Conservation (phyloP, 2,329 filamentous ascomycete genomes). For the Polytolypa hystricis region DNA sequence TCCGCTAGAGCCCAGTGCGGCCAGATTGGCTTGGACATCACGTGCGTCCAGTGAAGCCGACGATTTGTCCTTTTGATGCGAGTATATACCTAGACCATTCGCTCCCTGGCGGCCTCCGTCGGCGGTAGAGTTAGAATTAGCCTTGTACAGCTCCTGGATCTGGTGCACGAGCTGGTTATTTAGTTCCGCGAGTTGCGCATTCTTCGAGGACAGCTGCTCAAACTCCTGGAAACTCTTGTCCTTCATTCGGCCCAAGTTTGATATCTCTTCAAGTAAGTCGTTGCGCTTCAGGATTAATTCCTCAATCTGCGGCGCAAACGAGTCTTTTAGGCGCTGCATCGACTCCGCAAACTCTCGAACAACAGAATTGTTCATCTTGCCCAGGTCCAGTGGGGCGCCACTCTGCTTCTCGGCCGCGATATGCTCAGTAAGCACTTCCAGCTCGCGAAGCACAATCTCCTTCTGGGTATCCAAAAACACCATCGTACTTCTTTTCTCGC, state of each 20-base stretch:
- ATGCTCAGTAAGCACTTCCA: slow-evolving; percentile 81
- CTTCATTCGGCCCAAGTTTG: slow-evolving; percentile 69
- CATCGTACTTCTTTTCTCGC: slow-evolving; percentile 92
- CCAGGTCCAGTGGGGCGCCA: slow-evolving; percentile 67
- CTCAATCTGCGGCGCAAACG: slow-evolving; percentile 62
- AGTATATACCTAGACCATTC: slow-evolving; percentile 55
- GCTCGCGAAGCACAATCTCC: slow-evolving; percentile 86
- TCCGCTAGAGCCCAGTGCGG: slow-evolving; percentile 45
- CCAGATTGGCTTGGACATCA: slow-evolving; percentile 34
- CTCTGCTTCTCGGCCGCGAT: slow-evolving; percentile 76
- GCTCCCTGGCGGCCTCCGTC: slow-evolving; percentile 17
- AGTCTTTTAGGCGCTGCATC: slow-evolving; percentile 64
- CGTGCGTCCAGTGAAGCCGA: slow-evolving; percentile 31
- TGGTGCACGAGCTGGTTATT: slow-evolving; percentile 93
- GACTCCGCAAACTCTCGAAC: slow-evolving; percentile 52
- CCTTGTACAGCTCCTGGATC: slow-evolving; percentile 87
- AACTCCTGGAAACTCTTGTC: slow-evolving; percentile 93
- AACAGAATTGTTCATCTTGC: slow-evolving; percentile 54
- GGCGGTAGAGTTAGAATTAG: slow-evolving; percentile 46
- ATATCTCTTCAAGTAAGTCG: slow-evolving; percentile 73
- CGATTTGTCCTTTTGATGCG: slow-evolving; percentile 42
- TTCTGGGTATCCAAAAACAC: slow-evolving; percentile 88
- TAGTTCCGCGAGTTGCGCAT: slow-evolving; percentile 83
- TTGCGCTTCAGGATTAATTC: slow-evolving; percentile 83
- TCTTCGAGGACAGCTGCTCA: slow-evolving; percentile 87